Evolutionary conservation across 768 basidiomycete species (phyloP).

Genomic region (Tephrocybe sp.): DNA sequence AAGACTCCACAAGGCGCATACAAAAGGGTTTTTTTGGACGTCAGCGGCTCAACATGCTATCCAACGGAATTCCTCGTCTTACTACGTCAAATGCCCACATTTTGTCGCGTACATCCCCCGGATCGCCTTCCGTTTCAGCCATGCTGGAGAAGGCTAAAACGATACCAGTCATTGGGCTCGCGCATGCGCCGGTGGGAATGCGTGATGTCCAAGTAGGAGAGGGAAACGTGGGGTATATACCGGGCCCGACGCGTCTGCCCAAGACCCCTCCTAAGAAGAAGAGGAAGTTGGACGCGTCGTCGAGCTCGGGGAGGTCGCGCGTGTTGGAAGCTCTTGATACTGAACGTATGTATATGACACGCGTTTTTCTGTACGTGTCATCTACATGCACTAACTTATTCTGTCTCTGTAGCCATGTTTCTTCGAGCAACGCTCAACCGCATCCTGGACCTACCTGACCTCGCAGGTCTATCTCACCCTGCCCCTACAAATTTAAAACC

Average conservation of each 20-base stretch:
- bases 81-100: background rate
- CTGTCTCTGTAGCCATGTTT: conserved; percentile 28
- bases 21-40: conserved; percentile 65
- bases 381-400: background rate
- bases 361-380: background rate
- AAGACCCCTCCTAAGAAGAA: conserved; percentile 24
- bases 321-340: conserved; percentile 42
- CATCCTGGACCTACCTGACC: conserved; percentile 44
- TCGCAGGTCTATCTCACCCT: conserved; percentile 37
- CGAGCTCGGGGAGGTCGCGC: conserved; percentile 30
- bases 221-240: no score
- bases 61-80: conserved; percentile 32
- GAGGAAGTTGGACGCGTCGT: conserved; percentile 3
- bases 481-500: background rate
- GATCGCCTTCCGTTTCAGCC: no score
- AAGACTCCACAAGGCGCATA: conserved; percentile 51
- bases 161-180: background rate
- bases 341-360: conserved; percentile 50
- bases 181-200: conserved; percentile 23
- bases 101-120: no score
- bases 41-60: conserved; percentile 54
- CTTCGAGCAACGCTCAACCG: conserved; percentile 37
- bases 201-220: background rate
- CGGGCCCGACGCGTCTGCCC: conserved; percentile 21
- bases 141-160: no score